Evolutionary conservation across 768 basidiomycete species (phyloP), one percentile per base, ranked within the genome.

Genomic region (Mycena epipterygia): DNA sequence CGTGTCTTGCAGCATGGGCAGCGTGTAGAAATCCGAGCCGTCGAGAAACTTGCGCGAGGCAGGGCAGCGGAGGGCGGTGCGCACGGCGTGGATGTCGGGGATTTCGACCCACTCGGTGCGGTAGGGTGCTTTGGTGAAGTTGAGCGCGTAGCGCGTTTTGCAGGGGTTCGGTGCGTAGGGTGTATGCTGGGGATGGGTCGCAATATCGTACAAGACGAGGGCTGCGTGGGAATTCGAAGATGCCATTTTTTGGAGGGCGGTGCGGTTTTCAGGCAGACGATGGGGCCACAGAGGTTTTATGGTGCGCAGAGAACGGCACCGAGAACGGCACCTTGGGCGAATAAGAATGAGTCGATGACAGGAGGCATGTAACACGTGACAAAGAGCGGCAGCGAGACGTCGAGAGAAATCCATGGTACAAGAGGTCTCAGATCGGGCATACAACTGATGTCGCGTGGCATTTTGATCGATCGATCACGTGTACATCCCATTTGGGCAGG

Each of bases 21-120:
- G 76, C 25, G 83, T 86, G 73, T 83, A 80, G 51, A 39, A 59
- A 11, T 60, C 73, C 25, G 44, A 33, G 29, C 79, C 79, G 53
- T 79, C 77, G 1, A 64, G 46, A 21, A 72, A 73, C 33, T 61
- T 73, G 44, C 46, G 55, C 11, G 77, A 78, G 33, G 81, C 75
- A 9, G 60, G 51, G 72, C 35, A 37, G 35, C 35, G 35, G 35
- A 37, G n/a, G n/a, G n/a, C n/a, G n/a, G n/a, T 74, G 74, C 73
- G 59, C 63, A 70, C 66, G 6, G 39, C 32, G 53, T 60, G 78
- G 68, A 88, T 82, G 56, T 85, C 82, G 6, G 83, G 83, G 64
- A 75, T 81, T 48, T 84, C 84, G 35, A 85, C 75, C 84, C 84
- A 85, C 41, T 78, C 76, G 17, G 84, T 84, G 76, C 75, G 78